phyloP scores from a whole-genome alignment of 2,329 filamentous ascomycete genomes.

The Coleophoma eucalyptorum region DNA sequence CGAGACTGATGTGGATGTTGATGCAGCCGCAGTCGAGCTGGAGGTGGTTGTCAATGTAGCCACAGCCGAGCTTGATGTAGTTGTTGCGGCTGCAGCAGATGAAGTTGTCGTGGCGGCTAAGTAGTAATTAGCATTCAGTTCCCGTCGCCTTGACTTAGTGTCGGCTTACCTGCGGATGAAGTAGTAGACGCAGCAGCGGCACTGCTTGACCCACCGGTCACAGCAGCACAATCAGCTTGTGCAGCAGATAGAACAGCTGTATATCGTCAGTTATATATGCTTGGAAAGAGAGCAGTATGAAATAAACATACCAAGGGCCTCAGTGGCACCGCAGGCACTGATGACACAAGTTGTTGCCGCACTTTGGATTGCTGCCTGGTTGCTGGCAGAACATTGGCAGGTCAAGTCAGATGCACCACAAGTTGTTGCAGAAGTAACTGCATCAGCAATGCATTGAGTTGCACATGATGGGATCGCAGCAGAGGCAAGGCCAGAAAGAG shows the following conservation, averaged over 20 bases:
- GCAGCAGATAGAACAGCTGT: background rate
- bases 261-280: background rate
- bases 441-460: conserved; percentile 13
- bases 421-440: conserved; percentile 12
- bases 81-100: background rate
- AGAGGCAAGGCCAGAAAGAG: conserved; percentile 7
- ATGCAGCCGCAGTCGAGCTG: background rate
- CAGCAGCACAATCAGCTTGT: background rate
- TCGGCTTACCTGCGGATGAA: background rate
- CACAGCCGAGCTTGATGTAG: background rate
- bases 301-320: conserved; percentile 11
- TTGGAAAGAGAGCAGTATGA: too few species aligned
- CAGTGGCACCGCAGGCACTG: conserved; percentile 8
- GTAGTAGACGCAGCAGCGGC: background rate
- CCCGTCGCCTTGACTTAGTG: too few species aligned
- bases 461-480: conserved; percentile 18
- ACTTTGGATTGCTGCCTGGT: conserved; percentile 12
- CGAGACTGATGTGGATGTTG: background rate
- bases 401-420: conserved; percentile 12
- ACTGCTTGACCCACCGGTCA: background rate
- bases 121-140: background rate
- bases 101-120: background rate
- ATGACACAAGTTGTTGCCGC: conserved; percentile 17
- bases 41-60: background rate
- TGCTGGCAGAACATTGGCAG: conserved; percentile 16